Evolutionary conservation across 2,329 filamentous ascomycete species (phyloP), one percentile per base, ranked within the genome.

Genomic region (Didymella lethalis): DNA sequence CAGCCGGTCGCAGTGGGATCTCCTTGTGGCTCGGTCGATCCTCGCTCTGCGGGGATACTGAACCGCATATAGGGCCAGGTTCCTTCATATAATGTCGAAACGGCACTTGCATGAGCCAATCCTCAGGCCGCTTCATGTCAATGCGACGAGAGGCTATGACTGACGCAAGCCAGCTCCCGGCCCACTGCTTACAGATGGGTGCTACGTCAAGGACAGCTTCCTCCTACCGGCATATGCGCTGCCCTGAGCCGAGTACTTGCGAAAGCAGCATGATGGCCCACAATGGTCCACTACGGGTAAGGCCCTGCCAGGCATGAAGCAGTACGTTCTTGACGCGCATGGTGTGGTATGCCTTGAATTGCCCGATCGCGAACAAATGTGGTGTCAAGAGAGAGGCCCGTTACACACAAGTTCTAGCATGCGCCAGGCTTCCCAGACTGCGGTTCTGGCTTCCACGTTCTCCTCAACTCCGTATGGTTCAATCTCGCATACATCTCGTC

Each of bases 51-150:
- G 66, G 67, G 72, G 67, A 72, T 69, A 66, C 59, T 69, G 65
- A 75, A 72, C 67, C 73, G 75, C 73, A 71, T 77, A 78, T 78
- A 74, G 72, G 56, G n/a, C 71, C 51, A 54, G 75, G 72, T 55
- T 57, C 43, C 57, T 57, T 63, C 69, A 69, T 74, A 73, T 67
- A 66, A 58, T 69, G 71, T 74, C 77, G 73, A 78, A 77, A 77
- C 75, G 70, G 73, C 71, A 71, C 72, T 65, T 68, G 76, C 74
- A 75, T 75, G 73, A 75, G 75, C 72, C 73, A 72, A 71, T 74
- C 72, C 58, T 75, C 71, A 73, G 65, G 68, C 71, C 67, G 65
- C 62, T 63, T 69, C 20, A 72, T 73, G 71, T 72, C 67, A 68
- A 75, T 76, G 75, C 73, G 70, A 75, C 73, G 71, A 61, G 69